Conservation (phyloP, 2,329 filamentous ascomycete genomes). For the Emmonsiellopsis sp. region DNA sequence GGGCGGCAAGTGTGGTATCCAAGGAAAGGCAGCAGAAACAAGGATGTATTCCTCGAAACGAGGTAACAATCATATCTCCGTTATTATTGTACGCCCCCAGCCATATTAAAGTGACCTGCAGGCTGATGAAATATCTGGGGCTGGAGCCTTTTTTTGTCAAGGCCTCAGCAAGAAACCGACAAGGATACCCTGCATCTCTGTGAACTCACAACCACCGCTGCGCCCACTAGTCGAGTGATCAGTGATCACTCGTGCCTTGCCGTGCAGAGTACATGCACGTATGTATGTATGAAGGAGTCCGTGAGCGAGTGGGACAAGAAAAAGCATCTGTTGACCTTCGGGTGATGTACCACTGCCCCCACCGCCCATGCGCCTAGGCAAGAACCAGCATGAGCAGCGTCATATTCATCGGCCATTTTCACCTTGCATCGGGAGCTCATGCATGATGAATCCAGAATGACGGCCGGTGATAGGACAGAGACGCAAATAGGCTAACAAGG, state of each 20-base stretch:
- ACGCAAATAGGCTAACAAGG: not conserved
- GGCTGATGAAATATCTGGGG: too few relatives aligned
- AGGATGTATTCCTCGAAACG: too few relatives aligned
- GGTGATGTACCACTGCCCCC: not conserved
- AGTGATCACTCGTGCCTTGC: not conserved
- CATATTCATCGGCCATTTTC: conserved; percentile 2
- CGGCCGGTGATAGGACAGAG: not conserved
- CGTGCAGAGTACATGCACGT: not conserved
- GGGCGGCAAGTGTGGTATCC: too few relatives aligned
- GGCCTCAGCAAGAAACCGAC: too few relatives aligned
- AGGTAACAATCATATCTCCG: too few relatives aligned
- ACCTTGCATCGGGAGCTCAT: not conserved
- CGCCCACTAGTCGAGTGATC: not conserved
- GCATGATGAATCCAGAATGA: not conserved
- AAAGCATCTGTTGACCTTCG: not conserved
- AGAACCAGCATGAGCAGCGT: not conserved
- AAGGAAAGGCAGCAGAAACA: too few relatives aligned
- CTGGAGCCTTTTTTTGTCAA: too few relatives aligned
- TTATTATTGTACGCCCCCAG: too few relatives aligned
- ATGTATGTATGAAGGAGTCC: not conserved
- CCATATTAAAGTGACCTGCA: too few relatives aligned
- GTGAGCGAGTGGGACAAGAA: not conserved
- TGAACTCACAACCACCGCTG: not conserved
- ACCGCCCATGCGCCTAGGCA: not conserved
- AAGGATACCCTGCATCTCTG: too few relatives aligned